Conservation (phyloP, 257 asterid species). For the Coffea eugenioides region DNA sequence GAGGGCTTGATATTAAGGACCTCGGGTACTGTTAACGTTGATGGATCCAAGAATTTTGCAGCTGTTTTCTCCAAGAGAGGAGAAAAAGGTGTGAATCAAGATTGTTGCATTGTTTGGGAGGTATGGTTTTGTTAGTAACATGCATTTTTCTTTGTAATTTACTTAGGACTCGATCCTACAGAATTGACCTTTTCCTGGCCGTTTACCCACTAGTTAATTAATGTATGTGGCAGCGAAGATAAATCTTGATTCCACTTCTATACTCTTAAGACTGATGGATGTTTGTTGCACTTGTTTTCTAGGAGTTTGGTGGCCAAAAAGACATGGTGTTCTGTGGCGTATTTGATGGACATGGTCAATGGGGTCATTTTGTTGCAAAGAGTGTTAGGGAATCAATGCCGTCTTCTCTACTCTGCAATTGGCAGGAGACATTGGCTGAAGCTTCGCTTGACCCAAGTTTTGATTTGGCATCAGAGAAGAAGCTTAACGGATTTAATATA, state of each 20-base stretch:
- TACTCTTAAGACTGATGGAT: not conserved
- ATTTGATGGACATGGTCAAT: slow-evolving; percentile 96
- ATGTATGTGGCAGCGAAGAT: not conserved
- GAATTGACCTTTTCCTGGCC: not conserved
- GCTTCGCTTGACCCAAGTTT: slow-evolving; percentile 55
- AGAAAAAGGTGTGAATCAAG: slow-evolving; percentile 84
- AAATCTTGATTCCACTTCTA: not conserved
- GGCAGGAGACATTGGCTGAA: slow-evolving; percentile 75
- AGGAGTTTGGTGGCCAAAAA: slow-evolving; percentile 96
- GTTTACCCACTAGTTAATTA: not conserved
- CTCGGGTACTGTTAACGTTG: slow-evolving; percentile 61
- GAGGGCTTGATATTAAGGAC: slow-evolving; percentile 69
- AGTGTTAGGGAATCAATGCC: slow-evolving; percentile 75
- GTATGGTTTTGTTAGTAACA: slow-evolving; percentile 27
- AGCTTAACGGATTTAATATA: slow-evolving; percentile 51
- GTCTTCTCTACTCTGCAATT: slow-evolving; percentile 60
- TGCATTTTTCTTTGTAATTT: not conserved
- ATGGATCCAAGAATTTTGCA: slow-evolving; percentile 71
- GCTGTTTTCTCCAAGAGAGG: slow-evolving; percentile 84
- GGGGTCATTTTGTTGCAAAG: slow-evolving; percentile 97
- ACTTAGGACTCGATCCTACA: not conserved
- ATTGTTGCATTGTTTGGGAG: slow-evolving; percentile 93
- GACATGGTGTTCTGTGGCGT: slow-evolving; percentile 95
- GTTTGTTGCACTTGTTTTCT: not conserved
- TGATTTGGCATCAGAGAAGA: slow-evolving; percentile 49